These are phyloP conservation scores for Sclerotinia borealis DNA, from an alignment of 2,329 filamentous ascomycete genomes.

Conservation along the genomic window DNA sequence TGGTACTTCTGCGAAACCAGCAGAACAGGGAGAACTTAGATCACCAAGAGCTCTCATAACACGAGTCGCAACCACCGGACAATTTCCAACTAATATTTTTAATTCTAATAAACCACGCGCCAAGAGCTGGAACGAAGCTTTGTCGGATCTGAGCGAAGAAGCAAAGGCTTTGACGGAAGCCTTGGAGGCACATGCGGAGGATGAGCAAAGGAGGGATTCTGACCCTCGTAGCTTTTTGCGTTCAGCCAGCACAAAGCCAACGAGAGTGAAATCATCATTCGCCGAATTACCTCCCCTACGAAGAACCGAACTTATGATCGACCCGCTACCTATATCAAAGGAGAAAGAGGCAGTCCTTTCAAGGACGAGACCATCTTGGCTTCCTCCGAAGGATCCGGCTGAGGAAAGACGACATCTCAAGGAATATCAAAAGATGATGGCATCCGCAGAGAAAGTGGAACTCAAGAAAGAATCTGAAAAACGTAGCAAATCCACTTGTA, in stretches of 20 bases:
- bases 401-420: slow-evolving; percentile 87
- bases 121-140: slow-evolving; percentile 68
- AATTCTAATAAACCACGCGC: slow-evolving; percentile 46
- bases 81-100: slow-evolving; percentile 50
- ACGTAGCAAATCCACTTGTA: slow-evolving; percentile 44
- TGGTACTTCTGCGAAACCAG: slow-evolving; percentile 54
- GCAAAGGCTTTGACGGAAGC: slow-evolving; percentile 71
- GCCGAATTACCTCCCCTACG: slow-evolving; percentile 55
- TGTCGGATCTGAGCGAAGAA: slow-evolving; percentile 64
- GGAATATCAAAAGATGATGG: slow-evolving; percentile 82
- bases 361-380: slow-evolving; percentile 74
- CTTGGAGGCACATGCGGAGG: slow-evolving; percentile 70
- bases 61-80: slow-evolving; percentile 39
- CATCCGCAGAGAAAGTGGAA: slow-evolving; percentile 52
- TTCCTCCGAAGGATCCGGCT: slow-evolving; percentile 79
- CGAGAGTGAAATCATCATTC: slow-evolving; percentile 57
- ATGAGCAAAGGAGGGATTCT: slow-evolving; percentile 46
- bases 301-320: slow-evolving; percentile 70
- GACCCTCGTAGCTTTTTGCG: slow-evolving; percentile 31
- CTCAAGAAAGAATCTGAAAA: slow-evolving; percentile 51
- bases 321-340: slow-evolving; percentile 75
- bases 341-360: slow-evolving; percentile 82
- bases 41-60: slow-evolving; percentile 39
- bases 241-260: slow-evolving; percentile 39
- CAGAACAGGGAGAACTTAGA: slow-evolving; percentile 50